phyloP scores from a whole-genome alignment of 495 filamentous ascomycete species.

The Xanthoparmelia taractica region DNA sequence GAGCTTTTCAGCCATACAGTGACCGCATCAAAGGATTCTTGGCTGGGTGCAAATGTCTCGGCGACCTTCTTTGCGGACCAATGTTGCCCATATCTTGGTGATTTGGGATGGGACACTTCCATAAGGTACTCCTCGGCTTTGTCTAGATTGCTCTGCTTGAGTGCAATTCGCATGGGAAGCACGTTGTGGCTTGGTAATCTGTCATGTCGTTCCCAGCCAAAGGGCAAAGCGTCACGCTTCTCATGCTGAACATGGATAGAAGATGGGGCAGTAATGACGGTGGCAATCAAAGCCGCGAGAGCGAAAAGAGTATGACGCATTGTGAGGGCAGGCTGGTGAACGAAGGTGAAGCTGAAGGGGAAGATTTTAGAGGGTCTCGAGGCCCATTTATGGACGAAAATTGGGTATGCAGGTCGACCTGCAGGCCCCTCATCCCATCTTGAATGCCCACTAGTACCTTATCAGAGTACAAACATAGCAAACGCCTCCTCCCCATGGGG shows the following conservation, averaged over 20 bases:
- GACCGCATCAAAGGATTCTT: conserved; percentile 37
- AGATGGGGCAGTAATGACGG: conserved; percentile 30
- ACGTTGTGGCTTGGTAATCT: conserved; percentile 30
- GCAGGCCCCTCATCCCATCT: not conserved
- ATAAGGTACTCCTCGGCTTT: conserved; percentile 47
- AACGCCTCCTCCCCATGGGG: conserved; percentile 11
- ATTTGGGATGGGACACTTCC: conserved; percentile 43
- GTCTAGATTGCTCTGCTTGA: conserved; percentile 48
- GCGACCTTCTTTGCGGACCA: conserved; percentile 42
- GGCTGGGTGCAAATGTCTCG: conserved; percentile 44
- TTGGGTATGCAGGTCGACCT: not conserved
- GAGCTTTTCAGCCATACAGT: conserved; percentile 42
- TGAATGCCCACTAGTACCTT: not conserved
- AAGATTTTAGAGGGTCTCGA: not conserved
- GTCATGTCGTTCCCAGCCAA: conserved; percentile 31
- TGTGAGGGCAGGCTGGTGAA: conserved; percentile 2
- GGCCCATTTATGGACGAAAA: not conserved
- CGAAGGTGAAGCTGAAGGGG: not conserved
- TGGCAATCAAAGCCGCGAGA: conserved; percentile 28
- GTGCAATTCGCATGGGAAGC: conserved; percentile 49
- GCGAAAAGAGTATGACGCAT: conserved; percentile 34
- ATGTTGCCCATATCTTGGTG: conserved; percentile 48
- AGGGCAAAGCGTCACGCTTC: conserved; percentile 33
- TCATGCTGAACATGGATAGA: conserved; percentile 37
- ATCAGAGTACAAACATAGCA: conserved; percentile 1